Evolutionary conservation across 1,139 yeast genomes (phyloP).

Genomic region (Debaryomyces sp.): DNA sequence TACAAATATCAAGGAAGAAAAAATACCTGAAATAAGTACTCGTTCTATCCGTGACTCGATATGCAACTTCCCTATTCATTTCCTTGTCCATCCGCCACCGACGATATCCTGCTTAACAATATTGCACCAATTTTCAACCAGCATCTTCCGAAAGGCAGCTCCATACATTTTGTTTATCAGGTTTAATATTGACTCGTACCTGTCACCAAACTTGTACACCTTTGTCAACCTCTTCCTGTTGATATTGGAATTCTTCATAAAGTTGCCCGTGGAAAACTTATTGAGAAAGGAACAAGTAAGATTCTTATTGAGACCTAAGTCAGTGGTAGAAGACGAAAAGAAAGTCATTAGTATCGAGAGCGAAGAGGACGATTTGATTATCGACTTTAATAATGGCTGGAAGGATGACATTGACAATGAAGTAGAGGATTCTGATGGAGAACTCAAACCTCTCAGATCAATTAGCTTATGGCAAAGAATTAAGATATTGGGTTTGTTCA

Average conservation of each 20-base stretch:
- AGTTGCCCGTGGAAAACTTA: conserved; percentile 85
- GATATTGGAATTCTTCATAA: conserved; percentile 67
- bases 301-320: conserved; percentile 52
- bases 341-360: conserved; percentile 42
- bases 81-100: conserved; percentile 59
- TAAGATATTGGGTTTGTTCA: conserved; percentile 54
- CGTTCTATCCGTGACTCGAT: conserved; percentile 44
- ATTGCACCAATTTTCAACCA: conserved; percentile 63
- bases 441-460: conserved; percentile 7
- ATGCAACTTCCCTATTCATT: conserved; percentile 38
- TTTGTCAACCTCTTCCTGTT: conserved; percentile 58
- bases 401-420: conserved; percentile 13
- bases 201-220: conserved; percentile 62
- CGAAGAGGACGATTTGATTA: conserved; percentile 52
- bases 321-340: conserved; percentile 29
- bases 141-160: conserved; percentile 67
- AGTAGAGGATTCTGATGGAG: conserved; percentile 12
- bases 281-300: conserved; percentile 81
- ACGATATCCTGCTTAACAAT: conserved; percentile 54
- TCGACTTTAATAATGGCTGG: conserved; percentile 41
- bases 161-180: conserved; percentile 70
- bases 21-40: conserved; percentile 17
- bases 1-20: conserved; percentile 6
- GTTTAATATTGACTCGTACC: conserved; percentile 69
- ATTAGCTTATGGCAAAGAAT: conserved; percentile 18